These are phyloP conservation scores for Gloeostereum incarnatum DNA, from an alignment of 768 basidiomycete species.

Conservation along the genomic window DNA sequence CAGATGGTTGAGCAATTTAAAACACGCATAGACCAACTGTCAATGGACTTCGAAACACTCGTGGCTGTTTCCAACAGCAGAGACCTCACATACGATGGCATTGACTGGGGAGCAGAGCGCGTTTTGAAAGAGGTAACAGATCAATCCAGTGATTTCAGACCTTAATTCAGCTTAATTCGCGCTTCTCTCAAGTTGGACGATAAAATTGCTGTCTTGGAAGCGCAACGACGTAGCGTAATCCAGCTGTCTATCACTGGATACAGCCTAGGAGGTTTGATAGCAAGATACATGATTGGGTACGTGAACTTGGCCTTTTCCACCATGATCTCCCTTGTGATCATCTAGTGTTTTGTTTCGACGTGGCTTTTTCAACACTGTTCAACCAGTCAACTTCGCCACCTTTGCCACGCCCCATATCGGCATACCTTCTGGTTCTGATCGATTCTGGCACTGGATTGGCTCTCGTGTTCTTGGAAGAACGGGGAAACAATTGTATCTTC, in stretches of 20 bases:
- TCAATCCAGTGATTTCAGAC: no score
- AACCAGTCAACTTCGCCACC: conserved; percentile 26
- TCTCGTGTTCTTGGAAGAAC: conserved; percentile 22
- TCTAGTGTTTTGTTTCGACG: conserved; percentile 13
- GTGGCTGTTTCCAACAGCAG: conserved; percentile 14
- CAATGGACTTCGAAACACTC: conserved; percentile 19
- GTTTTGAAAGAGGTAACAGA: no score
- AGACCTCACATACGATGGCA: conserved; percentile 23
- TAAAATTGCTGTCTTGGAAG: conserved; percentile 13
- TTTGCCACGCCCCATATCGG: conserved; percentile 30
- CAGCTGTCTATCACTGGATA: conserved; percentile 22
- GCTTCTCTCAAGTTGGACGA: conserved; percentile 17
- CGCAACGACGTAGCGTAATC: conserved; percentile 12
- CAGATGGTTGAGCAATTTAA: conserved; percentile 13
- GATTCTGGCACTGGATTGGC: conserved; percentile 18
- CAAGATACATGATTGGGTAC: conserved; percentile 25
- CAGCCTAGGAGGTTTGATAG: conserved; percentile 27
- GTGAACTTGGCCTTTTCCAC: conserved; percentile 2
- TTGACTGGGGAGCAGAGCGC: conserved; percentile 23
- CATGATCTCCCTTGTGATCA: neutral
- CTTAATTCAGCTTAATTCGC: no score
- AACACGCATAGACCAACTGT: conserved; percentile 2
- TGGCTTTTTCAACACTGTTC: conserved; percentile 22
- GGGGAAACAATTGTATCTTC: conserved; percentile 26
- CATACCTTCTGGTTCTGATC: conserved; percentile 15